Evolutionary conservation across 176 grass and related monocot species (phyloP).

Genomic region (Oryza meridionalis): DNA sequence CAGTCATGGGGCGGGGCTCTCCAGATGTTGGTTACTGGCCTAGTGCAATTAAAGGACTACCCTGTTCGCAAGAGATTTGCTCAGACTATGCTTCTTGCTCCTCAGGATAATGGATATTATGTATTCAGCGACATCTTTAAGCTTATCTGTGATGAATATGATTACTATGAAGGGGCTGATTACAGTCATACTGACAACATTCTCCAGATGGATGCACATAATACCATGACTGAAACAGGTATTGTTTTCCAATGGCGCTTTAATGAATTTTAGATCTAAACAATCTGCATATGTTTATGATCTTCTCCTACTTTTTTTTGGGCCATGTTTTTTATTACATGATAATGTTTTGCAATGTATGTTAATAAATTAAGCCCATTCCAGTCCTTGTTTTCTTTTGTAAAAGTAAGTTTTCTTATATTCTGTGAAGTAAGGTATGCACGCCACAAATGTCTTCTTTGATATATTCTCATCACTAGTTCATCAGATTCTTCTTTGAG

Average conservation of each 20-base stretch:
- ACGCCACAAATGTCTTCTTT: background rate
- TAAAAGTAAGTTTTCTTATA: slow-evolving; percentile 14
- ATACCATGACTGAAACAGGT: slow-evolving; percentile 54
- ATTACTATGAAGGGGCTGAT: slow-evolving; percentile 38
- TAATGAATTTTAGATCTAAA: slow-evolving; percentile 5
- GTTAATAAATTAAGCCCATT: background rate
- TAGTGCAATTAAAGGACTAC: slow-evolving; percentile 65
- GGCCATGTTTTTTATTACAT: slow-evolving; percentile 18
- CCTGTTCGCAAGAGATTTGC: slow-evolving; percentile 73
- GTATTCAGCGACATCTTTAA: slow-evolving; percentile 86
- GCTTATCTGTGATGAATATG: slow-evolving; percentile 77
- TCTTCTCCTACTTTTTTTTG: background rate
- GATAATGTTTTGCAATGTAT: background rate
- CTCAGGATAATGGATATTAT: slow-evolving; percentile 78
- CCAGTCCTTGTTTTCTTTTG: background rate
- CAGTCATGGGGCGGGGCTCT: slow-evolving; percentile 61
- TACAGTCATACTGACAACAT: slow-evolving; percentile 39
- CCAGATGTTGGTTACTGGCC: slow-evolving; percentile 76
- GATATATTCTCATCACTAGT: background rate
- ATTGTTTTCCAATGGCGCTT: background rate
- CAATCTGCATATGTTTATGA: background rate
- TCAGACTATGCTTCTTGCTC: slow-evolving; percentile 87
- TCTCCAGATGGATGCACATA: slow-evolving; percentile 40
- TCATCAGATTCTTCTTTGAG: slow-evolving; percentile 3
- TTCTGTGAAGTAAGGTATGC: slow-evolving; percentile 1